These are phyloP conservation scores for Ochromonas danica DNA, from an alignment of 108 stramenopile species.

Conservation along the genomic window DNA sequence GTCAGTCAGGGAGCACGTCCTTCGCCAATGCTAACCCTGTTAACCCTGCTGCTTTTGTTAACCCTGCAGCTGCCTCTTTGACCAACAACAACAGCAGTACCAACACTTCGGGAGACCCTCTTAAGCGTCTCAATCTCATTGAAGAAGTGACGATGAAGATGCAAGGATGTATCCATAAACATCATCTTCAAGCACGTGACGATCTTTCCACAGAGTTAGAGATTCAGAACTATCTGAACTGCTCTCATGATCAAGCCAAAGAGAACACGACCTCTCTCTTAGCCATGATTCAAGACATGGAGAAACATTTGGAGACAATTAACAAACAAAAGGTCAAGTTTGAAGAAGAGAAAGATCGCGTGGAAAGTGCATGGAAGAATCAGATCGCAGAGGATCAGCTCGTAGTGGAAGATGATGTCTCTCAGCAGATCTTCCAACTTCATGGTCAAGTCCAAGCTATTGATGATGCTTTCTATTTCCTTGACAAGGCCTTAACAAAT, in stretches of 20 bases:
- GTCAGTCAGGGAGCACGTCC: too few species aligned
- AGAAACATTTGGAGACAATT: slow-evolving; percentile 8
- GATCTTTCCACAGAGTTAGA: slow-evolving; percentile 33
- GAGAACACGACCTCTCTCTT: slow-evolving; percentile 26
- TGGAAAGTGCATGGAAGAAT: slow-evolving; percentile 33
- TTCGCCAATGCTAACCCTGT: too few species aligned
- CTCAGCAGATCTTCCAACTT: slow-evolving; percentile 46
- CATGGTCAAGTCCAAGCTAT: slow-evolving; percentile 55
- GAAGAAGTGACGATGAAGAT: slow-evolving; percentile 36
- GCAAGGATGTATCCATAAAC: slow-evolving; percentile 11
- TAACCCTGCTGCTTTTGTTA: too few species aligned
- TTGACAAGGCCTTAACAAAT: slow-evolving; percentile 45
- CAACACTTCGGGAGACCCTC: background rate
- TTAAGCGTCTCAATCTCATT: background rate
- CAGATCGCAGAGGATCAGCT: background rate
- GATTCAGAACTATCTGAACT: too few species aligned
- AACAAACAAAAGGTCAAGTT: slow-evolving; percentile 35
- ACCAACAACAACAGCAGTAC: slow-evolving; percentile 11
- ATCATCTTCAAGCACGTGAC: slow-evolving; percentile 24
- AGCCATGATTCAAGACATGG: slow-evolving; percentile 11
- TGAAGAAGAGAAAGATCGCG: slow-evolving; percentile 30
- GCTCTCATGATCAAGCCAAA: too few species aligned
- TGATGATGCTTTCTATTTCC: slow-evolving; percentile 56
- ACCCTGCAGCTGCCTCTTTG: too few species aligned
- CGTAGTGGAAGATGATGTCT: slow-evolving; percentile 33